Evolutionary conservation across 352 stramenopile species (phyloP).

Genomic region (Paralagenidium karlingii): DNA sequence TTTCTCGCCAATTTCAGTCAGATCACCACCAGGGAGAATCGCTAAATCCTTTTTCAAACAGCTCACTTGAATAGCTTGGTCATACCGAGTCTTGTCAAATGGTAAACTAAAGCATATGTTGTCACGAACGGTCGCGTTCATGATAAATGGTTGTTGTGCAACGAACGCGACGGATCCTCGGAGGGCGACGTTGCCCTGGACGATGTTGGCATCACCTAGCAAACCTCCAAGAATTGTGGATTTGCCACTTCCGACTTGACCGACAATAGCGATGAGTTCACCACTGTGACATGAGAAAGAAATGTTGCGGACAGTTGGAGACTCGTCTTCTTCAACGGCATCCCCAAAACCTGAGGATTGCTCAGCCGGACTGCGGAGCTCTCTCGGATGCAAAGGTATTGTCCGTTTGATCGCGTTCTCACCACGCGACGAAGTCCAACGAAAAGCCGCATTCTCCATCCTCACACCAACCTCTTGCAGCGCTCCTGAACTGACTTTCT

Average conservation of each 20-base stretch:
- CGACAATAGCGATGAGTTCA: conserved; percentile 45
- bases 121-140: conserved; percentile 92
- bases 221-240: conserved; percentile 58
- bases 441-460: conserved; percentile 36
- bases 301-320: conserved; percentile 26
- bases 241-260: conserved; percentile 47
- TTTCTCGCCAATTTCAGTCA: conserved; percentile 52
- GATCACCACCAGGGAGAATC: conserved; percentile 44
- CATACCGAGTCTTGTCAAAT: conserved; percentile 33
- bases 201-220: conserved; percentile 44
- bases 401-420: conserved; percentile 1
- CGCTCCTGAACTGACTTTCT: conserved; percentile 54
- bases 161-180: conserved; percentile 90
- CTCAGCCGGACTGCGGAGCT: too few relatives aligned
- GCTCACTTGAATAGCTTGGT: conserved; percentile 2
- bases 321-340: too few relatives aligned
- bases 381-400: neutral
- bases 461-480: conserved; percentile 41
- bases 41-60: conserved; percentile 28
- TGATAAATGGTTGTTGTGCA: conserved; percentile 93
- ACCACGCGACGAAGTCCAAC: conserved; percentile 22
- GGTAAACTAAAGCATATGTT: conserved; percentile 93
- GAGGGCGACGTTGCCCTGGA: conserved; percentile 33
- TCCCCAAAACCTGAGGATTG: too few relatives aligned
- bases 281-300: conserved; percentile 52